phyloP scores from a whole-genome alignment of 2,329 filamentous ascomycete genomes.

The Fusarium nisikadoi region DNA sequence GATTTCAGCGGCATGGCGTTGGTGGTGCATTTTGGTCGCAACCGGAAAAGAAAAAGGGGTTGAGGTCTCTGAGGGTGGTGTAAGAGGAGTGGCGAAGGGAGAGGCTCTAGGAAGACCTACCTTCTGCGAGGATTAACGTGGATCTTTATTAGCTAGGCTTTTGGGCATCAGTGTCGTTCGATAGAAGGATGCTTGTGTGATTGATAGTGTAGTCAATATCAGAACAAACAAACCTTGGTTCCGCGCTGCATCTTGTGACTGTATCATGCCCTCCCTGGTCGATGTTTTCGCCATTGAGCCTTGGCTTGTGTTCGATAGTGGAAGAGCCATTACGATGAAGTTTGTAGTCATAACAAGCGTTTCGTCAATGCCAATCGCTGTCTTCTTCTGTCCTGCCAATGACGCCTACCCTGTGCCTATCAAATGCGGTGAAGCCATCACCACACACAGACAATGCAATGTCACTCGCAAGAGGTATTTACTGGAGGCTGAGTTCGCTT shows the following conservation, averaged over 20 bases:
- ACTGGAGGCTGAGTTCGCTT: not conserved
- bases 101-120: not conserved
- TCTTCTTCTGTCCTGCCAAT: not conserved
- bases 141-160: not conserved
- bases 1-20: slow-evolving; percentile 45
- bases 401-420: not conserved
- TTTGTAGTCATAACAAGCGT: not conserved
- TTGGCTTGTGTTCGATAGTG: not conserved
- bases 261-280: too few species aligned
- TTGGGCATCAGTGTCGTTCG: not conserved
- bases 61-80: not conserved
- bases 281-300: too few species aligned
- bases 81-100: not conserved
- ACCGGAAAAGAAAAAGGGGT: slow-evolving; percentile 19
- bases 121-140: not conserved
- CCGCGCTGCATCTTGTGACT: not conserved
- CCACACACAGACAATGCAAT: not conserved
- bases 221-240: slow-evolving; percentile 1
- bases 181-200: slow-evolving; percentile 17
- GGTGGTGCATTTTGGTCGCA: slow-evolving; percentile 40
- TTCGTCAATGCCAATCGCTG: not conserved
- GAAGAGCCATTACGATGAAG: not conserved
- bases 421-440: not conserved
- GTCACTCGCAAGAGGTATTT: not conserved
- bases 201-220: slow-evolving; percentile 24